Evolutionary conservation across 2,329 filamentous ascomycete genomes (phyloP).

Genomic region (Claviceps sorghi): DNA sequence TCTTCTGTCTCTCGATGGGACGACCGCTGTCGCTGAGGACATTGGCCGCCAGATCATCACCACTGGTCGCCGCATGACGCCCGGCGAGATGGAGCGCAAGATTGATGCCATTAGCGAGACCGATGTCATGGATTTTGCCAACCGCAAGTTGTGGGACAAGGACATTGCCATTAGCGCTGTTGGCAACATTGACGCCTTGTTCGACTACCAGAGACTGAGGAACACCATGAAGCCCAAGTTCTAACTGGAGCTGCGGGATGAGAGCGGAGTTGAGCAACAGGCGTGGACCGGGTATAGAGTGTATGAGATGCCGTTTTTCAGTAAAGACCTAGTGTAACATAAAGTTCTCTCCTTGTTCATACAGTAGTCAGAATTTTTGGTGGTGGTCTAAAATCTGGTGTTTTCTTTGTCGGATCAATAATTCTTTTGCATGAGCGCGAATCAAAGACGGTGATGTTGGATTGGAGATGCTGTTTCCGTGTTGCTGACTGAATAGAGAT

Average conservation of each 20-base stretch:
- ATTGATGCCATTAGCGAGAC: constrained; percentile 84
- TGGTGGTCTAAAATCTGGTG: constrained; percentile 3
- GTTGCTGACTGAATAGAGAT: background rate
- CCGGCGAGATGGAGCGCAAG: constrained; percentile 86
- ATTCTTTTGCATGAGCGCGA: background rate
- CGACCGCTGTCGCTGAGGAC: constrained; percentile 92
- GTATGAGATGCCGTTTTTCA: constrained; percentile 37
- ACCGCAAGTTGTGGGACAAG: constrained; percentile 92
- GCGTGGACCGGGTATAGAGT: constrained; percentile 36
- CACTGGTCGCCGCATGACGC: constrained; percentile 79
- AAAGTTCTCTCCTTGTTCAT: constrained; percentile 28
- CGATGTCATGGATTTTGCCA: constrained; percentile 93
- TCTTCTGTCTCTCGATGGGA: constrained; percentile 91
- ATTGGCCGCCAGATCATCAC: constrained; percentile 98
- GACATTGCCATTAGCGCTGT: constrained; percentile 90
- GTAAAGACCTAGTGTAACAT: constrained; percentile 38
- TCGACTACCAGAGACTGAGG: constrained; percentile 66
- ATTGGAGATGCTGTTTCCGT: background rate
- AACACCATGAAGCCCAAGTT: constrained; percentile 79
- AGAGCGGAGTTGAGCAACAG: constrained; percentile 16
- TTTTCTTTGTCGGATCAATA: constrained; percentile 6
- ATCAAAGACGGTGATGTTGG: background rate
- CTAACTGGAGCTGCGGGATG: constrained; percentile 23
- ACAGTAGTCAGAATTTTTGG: constrained; percentile 14
- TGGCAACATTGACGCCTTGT: constrained; percentile 75